Percentiles rank a stretch among this genome's conserved stretches.
phyloP scores from a whole-genome alignment of 805 yeast species.

The Wickerhamiella occidentalis region DNA sequence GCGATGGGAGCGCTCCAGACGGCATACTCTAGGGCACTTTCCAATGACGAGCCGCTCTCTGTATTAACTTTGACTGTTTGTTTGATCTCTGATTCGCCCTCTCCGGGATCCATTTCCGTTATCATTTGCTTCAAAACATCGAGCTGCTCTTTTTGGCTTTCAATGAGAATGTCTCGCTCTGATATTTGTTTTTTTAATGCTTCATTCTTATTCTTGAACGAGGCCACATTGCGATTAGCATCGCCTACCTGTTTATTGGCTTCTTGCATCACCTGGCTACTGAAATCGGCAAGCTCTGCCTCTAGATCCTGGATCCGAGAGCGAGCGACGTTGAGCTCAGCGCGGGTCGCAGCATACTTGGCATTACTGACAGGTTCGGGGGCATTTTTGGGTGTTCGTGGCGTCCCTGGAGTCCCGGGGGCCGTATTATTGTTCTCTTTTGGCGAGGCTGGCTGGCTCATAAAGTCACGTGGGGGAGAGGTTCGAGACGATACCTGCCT shows the following conservation, averaged over 20 bases:
- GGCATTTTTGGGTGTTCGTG: background rate
- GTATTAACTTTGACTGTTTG: conserved; percentile 12
- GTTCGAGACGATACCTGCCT: background rate
- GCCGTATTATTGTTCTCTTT: background rate
- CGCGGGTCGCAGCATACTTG: conserved; percentile 4
- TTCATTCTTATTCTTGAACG: conserved; percentile 50
- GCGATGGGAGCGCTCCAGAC: conserved; percentile 22
- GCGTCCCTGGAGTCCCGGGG: background rate
- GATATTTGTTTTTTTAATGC: conserved; percentile 43
- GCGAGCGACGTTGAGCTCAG: conserved; percentile 36
- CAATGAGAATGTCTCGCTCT: conserved; percentile 60
- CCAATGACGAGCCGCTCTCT: background rate
- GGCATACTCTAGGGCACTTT: conserved; percentile 15
- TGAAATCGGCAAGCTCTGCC: conserved; percentile 42
- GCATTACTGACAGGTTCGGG: background rate
- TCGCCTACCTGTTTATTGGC: conserved; percentile 71
- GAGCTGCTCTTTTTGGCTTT: conserved; percentile 53
- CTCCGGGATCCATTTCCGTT: conserved; percentile 24
- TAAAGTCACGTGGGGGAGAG: conserved; percentile 3
- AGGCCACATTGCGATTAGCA: conserved; percentile 54
- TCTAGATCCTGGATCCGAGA: conserved; percentile 45
- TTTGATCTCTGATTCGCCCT: conserved; percentile 14
- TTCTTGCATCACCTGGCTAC: conserved; percentile 38
- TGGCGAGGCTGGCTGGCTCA: conserved; percentile 5
- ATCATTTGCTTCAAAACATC: conserved; percentile 48